Evolutionary conservation across 768 basidiomycete genomes (phyloP), one percentile per base, ranked within the genome.

Genomic region (Tulasnella sp.): DNA sequence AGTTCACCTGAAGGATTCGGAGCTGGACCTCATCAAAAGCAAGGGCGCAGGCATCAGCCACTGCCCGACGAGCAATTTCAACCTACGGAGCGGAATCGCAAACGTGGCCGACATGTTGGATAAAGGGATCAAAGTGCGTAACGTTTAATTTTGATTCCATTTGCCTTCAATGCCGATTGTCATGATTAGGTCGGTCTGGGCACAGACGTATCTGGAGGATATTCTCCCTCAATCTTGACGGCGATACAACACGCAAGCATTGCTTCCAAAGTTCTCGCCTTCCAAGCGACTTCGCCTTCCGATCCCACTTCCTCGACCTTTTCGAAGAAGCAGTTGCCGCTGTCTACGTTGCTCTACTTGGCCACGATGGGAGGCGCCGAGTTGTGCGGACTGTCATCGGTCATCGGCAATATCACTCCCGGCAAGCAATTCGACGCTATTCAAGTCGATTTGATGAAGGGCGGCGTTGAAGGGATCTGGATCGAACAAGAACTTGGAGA

Each of bases 401-500:
- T 82, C 44, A 83, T 91, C 17, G 96, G 96, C 7, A 90, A 89
- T 19, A 92, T 98, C 75, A 83, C 82, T 16, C 81, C 83, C 2
- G 94, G 93, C 2, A 96, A 94, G 81, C 88, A 87, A 74, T 98
- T 98, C 77, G 96, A 98, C 78, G 96, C 96, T 0, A 81, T 98
- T 8, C 75, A 92, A 3, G 87, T 96, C 29, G 86, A 82, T 77
- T 82, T 91, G 8, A 80, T 83, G 42, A 71, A 52, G 59, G 37
- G 37, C 78, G 78, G 83, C 36, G 86, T 84, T 0, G 89, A 88
- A 2, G 84, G 81, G 6, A 74, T 91, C 32, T 89, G 87, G 88
- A 82, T 81, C 40, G 80, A 80, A 79, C 81, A 78, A 80, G 52
- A 59, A 76, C 40, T 75, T 39, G 69, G 66, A 59, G 71, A 52